phyloP scores from a whole-genome alignment of 1,139 yeast genomes.

The Citeromyces hawaiiensis region DNA sequence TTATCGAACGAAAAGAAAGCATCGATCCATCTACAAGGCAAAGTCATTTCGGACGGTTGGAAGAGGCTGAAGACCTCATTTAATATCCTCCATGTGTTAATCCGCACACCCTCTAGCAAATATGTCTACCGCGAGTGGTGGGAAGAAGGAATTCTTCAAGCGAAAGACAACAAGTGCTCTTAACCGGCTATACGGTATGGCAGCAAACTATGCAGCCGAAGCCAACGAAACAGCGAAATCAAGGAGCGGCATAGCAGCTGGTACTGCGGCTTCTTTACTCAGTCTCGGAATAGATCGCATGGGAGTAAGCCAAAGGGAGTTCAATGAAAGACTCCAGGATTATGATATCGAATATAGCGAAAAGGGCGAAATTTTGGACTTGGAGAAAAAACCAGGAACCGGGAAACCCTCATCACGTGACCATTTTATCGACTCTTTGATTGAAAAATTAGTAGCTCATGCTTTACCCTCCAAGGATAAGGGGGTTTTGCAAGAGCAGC shows the following conservation, averaged over 20 bases:
- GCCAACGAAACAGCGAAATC: slow-evolving; percentile 16
- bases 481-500: slow-evolving; percentile 26
- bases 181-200: slow-evolving; percentile 8
- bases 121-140: background rate
- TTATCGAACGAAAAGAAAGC: no score
- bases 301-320: slow-evolving; percentile 1
- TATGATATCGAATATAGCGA: slow-evolving; percentile 2
- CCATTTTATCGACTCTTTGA: slow-evolving; percentile 45
- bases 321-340: slow-evolving; percentile 6
- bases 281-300: slow-evolving; percentile 36
- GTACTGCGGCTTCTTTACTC: slow-evolving; percentile 44
- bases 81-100: no score
- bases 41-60: no score
- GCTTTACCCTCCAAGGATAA: slow-evolving; percentile 31
- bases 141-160: slow-evolving; percentile 1
- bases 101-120: no score
- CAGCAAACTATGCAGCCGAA: slow-evolving; percentile 9
- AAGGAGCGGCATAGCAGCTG: slow-evolving; percentile 38
- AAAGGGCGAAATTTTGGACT: slow-evolving; percentile 4
- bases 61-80: no score
- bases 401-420: slow-evolving; percentile 8
- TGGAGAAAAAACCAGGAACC: background rate
- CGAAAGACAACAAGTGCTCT: slow-evolving; percentile 5
- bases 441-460: slow-evolving; percentile 36
- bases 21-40: no score